Evolutionary conservation across 805 yeast genomes (phyloP).

Genomic region (Kluyveromyces nonfermentans): DNA sequence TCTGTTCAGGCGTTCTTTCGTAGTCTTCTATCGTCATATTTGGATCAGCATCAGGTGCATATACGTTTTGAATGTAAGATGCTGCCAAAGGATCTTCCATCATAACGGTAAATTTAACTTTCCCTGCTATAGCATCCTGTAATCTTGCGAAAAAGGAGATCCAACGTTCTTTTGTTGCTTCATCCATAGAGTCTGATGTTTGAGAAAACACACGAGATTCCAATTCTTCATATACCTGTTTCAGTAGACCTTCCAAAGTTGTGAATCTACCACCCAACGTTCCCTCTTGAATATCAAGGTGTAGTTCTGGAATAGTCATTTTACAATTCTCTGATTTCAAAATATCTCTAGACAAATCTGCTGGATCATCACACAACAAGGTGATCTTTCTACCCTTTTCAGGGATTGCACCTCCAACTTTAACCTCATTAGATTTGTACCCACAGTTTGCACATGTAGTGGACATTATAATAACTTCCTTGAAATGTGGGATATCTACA

Average conservation of each 20-base stretch:
- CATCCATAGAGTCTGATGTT: constrained; percentile 88
- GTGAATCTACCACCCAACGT: constrained; percentile 98
- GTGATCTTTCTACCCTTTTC: constrained; percentile 68
- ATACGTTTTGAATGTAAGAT: constrained; percentile 93
- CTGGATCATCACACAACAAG: constrained; percentile 64
- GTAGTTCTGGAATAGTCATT: constrained; percentile 74
- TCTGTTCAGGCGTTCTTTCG: constrained; percentile 81
- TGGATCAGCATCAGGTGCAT: constrained; percentile 97
- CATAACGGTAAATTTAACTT: constrained; percentile 67
- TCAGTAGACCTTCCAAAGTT: constrained; percentile 85
- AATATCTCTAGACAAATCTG: constrained; percentile 89
- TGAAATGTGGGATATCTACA: constrained; percentile 94
- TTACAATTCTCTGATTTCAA: constrained; percentile 92
- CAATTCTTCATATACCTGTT: constrained; percentile 84
- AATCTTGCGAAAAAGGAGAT: constrained; percentile 60
- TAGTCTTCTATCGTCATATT: constrained; percentile 86
- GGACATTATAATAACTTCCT: constrained; percentile 94
- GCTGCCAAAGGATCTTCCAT: constrained; percentile 96
- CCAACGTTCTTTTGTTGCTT: constrained; percentile 74
- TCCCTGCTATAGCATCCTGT: constrained; percentile 73
- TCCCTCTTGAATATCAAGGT: constrained; percentile 87
- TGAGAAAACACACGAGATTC: constrained; percentile 75
- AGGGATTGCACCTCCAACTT: constrained; percentile 96
- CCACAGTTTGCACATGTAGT: constrained; percentile 91
- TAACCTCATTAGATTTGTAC: constrained; percentile 92